Evolutionary conservation across 2,329 filamentous ascomycete genomes (phyloP), one percentile per base, ranked within the genome.

Genomic region (Beauveria australis): DNA sequence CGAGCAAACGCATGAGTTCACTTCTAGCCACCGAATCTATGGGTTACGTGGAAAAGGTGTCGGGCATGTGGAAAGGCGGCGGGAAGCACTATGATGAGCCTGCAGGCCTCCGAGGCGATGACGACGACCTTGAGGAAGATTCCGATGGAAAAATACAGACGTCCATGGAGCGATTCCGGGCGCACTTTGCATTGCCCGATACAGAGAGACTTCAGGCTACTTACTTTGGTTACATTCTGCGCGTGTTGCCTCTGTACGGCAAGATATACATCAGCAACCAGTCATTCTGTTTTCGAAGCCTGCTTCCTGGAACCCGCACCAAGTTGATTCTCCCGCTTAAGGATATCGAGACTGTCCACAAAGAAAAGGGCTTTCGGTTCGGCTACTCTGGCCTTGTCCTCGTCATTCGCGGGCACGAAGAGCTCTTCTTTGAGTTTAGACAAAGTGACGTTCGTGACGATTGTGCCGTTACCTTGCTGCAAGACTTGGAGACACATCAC

Each of bases 41-140:
- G 87, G 92, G 91, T 1, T 97, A 97, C 70, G 88, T 96, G 37
- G 92, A 95, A 70, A 97, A 97, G 73, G 92, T 97, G 0, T 96
- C 93, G 0, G 93, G 92, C 43, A 97, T 97, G 89, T 94, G 94
- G 86, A 90, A 92, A 66, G 94, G 94, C 40, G 91, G 91, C 14
- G 87, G 88, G 67, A 92, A 88, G 68, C 93, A 97, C 73, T 99
- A 97, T 68, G 86, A 88, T 54, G 89, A 84, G 48, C 79, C 79
- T 2, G 72, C 76, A 49, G 80, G 76, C 24, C 74, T 81, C 47
- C 76, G 75, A 33, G 77, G 78, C 2, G 81, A 85, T 49, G 81
- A 85, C 18, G 79, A 83, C n/a, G 77, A 80, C 30, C 74, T 78
- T 5, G 79, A 81, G 28, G 80, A 81, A 48, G 79, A 81, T n/a